Conservation (phyloP, 345 rosid genomes). For the Angophora floribunda region DNA sequence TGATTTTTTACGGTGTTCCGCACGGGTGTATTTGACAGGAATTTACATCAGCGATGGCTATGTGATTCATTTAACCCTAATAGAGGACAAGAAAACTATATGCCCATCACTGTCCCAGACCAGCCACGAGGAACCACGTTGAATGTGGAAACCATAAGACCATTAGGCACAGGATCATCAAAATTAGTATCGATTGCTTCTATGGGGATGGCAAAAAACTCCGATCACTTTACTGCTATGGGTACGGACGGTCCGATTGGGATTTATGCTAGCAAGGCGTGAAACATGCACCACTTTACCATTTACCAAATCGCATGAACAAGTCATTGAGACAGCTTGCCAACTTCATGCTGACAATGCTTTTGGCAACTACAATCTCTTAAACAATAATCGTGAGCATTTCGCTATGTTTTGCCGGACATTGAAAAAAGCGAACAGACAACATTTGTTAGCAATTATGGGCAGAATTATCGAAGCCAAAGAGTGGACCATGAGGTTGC, state of each 20-base stretch:
- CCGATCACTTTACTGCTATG: not conserved
- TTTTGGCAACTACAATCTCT: not conserved
- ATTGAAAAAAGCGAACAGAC: constrained; percentile 17
- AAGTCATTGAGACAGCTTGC: constrained; percentile 1
- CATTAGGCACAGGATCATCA: not conserved
- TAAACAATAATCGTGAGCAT: not conserved
- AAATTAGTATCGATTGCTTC: not conserved
- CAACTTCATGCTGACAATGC: not conserved
- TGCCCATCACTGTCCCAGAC: not conserved
- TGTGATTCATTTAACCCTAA: not conserved
- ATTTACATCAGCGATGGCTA: not conserved
- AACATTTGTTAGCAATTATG: constrained; percentile 34
- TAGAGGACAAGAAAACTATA: not conserved
- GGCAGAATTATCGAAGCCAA: constrained; percentile 32
- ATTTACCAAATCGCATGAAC: not conserved
- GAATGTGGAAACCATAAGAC: not conserved
- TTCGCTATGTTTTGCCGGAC: not conserved
- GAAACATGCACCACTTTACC: constrained; percentile 15
- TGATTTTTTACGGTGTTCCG: no score
- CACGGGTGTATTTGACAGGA: not conserved
- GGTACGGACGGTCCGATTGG: not conserved
- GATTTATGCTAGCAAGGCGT: not conserved
- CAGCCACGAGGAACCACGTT: not conserved
- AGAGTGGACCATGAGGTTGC: not conserved
- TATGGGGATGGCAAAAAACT: not conserved